phyloP scores from a whole-genome alignment of 768 basidiomycete genomes.

The Hypholoma sublateritium region DNA sequence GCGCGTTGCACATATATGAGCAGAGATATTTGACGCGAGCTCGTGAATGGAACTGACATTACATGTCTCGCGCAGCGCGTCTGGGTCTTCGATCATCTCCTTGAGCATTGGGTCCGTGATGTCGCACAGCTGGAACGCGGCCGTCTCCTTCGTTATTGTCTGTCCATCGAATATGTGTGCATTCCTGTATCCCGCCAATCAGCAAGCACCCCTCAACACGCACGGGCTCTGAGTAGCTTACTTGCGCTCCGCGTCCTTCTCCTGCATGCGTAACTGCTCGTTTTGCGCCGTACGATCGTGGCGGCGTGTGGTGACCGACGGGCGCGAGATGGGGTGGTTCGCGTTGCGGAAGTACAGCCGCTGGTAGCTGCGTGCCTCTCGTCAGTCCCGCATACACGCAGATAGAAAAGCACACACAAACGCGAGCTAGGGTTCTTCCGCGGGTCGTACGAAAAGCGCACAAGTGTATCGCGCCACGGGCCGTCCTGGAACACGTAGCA shows the following conservation, averaged over 20 bases:
- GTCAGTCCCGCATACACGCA: conserved; percentile 1
- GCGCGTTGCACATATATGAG: background rate
- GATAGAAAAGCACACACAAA: conserved; percentile 54
- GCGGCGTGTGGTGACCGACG: conserved; percentile 71
- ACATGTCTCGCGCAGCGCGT: conserved; percentile 68
- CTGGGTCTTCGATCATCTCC: conserved; percentile 74
- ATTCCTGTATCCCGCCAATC: conserved; percentile 33
- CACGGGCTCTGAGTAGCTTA: conserved; percentile 18
- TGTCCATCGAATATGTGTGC: conserved; percentile 91
- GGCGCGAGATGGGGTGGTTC: conserved; percentile 75
- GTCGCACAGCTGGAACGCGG: conserved; percentile 94
- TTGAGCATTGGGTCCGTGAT: conserved; percentile 84
- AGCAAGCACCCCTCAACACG: background rate
- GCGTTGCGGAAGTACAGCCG: conserved; percentile 88
- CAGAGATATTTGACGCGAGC: background rate
- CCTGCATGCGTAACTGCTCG: conserved; percentile 37
- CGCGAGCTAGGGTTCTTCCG: conserved; percentile 68
- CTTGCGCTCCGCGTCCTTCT: conserved; percentile 48
- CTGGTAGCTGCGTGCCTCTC: conserved; percentile 70
- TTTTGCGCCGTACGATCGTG: conserved; percentile 52
- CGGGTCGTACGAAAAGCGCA: conserved; percentile 90
- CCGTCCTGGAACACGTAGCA: conserved; percentile 93
- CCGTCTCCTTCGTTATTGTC: conserved; percentile 77
- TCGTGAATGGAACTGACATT: conserved; percentile 53
- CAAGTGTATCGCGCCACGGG: conserved; percentile 88